A percentile compares a stretch with the other conserved stretches of the same genome.
Evolutionary conservation across 495 filamentous ascomycete species (phyloP).

Genomic region (Hypoxylon lenormandii): DNA sequence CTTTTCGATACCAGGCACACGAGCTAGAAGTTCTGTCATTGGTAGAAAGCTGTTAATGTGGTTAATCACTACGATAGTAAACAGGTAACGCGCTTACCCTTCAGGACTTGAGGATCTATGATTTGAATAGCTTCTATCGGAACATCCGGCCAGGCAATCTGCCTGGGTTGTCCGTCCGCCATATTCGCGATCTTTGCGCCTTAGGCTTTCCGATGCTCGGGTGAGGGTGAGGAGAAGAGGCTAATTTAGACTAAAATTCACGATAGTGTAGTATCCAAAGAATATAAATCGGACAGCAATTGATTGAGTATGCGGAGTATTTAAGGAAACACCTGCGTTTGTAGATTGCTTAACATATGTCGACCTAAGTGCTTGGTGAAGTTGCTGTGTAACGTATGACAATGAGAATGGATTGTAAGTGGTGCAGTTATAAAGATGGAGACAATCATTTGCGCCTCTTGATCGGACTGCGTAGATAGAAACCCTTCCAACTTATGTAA

Average conservation of each 20-base stretch:
- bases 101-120: slow-evolving; percentile 25
- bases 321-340: no score
- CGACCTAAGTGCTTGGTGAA: no score
- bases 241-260: background rate
- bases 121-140: slow-evolving; percentile 22
- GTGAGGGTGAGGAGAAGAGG: background rate
- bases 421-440: background rate
- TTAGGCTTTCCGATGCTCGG: background rate
- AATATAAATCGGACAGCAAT: background rate
- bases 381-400: no score
- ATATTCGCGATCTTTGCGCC: slow-evolving; percentile 7
- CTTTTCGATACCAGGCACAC: no score
- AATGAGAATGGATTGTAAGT: no score
- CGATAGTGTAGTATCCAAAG: background rate
- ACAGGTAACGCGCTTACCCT: slow-evolving; percentile 10
- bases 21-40: slow-evolving; percentile 20
- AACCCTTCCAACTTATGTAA: background rate
- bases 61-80: background rate
- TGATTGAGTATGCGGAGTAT: no score
- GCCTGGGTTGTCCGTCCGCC: background rate
- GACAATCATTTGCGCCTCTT: background rate
- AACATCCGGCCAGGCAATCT: slow-evolving; percentile 2
- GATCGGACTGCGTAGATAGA: background rate
- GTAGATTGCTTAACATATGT: no score
- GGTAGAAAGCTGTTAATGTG: background rate